Evolutionary conservation across 768 basidiomycete species (phyloP).

Genomic region (Steccherinum ochraceum): DNA sequence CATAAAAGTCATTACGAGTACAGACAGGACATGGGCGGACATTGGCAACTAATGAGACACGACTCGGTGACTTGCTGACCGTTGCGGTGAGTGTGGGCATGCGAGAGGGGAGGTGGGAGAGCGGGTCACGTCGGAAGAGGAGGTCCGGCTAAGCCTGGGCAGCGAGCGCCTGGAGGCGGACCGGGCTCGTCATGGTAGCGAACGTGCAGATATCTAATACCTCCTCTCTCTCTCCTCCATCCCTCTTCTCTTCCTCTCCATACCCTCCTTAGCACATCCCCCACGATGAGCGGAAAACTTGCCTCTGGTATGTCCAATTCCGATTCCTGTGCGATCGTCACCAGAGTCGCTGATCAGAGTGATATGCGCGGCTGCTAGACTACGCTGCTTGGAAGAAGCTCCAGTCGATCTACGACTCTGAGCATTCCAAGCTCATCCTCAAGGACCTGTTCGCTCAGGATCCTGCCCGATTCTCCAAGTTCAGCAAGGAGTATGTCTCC

Average conservation of each 20-base stretch:
- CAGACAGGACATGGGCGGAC: too few species aligned
- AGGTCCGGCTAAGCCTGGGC: too few species aligned
- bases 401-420: constrained; percentile 70
- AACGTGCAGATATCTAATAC: neutral
- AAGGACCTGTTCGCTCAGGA: constrained; percentile 92
- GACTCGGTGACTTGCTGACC: too few species aligned
- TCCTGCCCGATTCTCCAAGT: constrained; percentile 79
- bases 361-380: too few species aligned
- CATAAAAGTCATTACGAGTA: too few species aligned
- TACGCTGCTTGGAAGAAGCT: constrained; percentile 91
- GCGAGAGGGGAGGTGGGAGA: too few species aligned
- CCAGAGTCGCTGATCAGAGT: neutral
- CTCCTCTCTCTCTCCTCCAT: constrained; percentile 1
- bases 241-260: too few species aligned
- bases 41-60: too few species aligned
- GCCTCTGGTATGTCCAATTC: constrained; percentile 52
- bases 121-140: too few species aligned
- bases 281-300: constrained; percentile 55
- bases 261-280: neutral
- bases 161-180: too few species aligned
- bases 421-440: constrained; percentile 70
- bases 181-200: too few species aligned
- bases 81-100: too few species aligned
- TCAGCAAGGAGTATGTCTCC: constrained; percentile 72
- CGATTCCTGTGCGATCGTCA: neutral